Base-by-base conservation (phyloP, 495 filamentous ascomycete genomes). In the Aspergillus steynii region DNA sequence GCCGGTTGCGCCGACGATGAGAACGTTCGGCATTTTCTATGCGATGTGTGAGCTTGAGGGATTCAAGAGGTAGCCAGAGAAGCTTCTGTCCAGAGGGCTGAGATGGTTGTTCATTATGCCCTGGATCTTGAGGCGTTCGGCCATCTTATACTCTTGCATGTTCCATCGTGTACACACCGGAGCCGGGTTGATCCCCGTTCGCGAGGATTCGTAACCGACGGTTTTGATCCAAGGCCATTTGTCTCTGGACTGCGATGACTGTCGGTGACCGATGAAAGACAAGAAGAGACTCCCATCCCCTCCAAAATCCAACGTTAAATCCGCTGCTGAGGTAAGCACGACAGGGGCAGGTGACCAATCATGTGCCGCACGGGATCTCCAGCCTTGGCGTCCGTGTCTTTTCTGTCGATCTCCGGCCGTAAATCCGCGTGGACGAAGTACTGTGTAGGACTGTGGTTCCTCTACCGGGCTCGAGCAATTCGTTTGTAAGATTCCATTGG, bases 1-100 rank as follows among this genome's bases (percentile, higher is more conserved):
- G 53, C 79, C 78, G 27, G 76, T 72, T n/a, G 72, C 78, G 26
- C 79, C 79, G 57, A 80, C 47, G 47, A 80, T 64, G 34, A 82
- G 74, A 50, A 82, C 56, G 62, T 73, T 74, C n/a, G 70, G 65
- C 78, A 80, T 80, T 7, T 7, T 59, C 20, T 20, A 20, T 20
- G 20, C 20, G 54, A 50, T 47, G 5, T 12, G 10, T 1, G 37
- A 42, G 9, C 9, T 12, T 42, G 1, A 42, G 10, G 14, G 12
- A 14, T 1, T 15, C 1, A 4, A 10, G 10, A 42, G 9, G 37
- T 14, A 20, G 20, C 20, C 20, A 20, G 20, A 20, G 20, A 20
- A 20, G 20, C 20, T 20, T 20, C 20, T 20, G 20, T 20, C 20
- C 20, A 20, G 20, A 20, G 20, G 20, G 20, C 20, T 20, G 20